Conservation (phyloP, 1,284 basidiomycete genomes). For the Irpex sp. region DNA sequence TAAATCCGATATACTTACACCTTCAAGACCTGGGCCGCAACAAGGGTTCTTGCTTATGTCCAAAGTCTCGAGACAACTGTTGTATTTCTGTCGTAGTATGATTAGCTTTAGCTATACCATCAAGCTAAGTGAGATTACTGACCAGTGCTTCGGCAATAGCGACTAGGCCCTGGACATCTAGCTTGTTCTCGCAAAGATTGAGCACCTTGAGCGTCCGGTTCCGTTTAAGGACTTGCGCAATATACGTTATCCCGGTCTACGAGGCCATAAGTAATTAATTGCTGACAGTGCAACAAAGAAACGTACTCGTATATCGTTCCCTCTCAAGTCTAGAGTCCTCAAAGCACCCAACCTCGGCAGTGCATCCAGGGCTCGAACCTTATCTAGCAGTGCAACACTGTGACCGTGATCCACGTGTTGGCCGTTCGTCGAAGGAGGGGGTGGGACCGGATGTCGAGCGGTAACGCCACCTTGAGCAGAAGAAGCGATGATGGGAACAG, state of each 20-base stretch:
- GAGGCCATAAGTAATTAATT: slow-evolving; percentile 11
- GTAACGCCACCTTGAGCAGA: slow-evolving; percentile 78
- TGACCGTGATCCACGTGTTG: slow-evolving; percentile 46
- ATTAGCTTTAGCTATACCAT: slow-evolving; percentile 1
- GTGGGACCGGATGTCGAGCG: slow-evolving; percentile 49
- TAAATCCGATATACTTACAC: slow-evolving; percentile 48
- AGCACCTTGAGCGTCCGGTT: slow-evolving; percentile 94
- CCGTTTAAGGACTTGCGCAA: slow-evolving; percentile 93
- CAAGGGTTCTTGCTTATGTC: slow-evolving; percentile 94
- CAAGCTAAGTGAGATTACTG: slow-evolving; percentile 22
- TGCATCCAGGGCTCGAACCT: slow-evolving; percentile 79
- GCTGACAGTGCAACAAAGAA: slow-evolving; percentile 7
- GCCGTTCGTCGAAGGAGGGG: slow-evolving; percentile 21
- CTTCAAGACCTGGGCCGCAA: slow-evolving; percentile 82
- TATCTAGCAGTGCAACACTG: slow-evolving; percentile 72
- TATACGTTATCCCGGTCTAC: slow-evolving; percentile 81
- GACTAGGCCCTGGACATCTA: slow-evolving; percentile 81
- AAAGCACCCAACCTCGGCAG: slow-evolving; percentile 83
- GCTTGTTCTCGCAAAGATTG: slow-evolving; percentile 91
- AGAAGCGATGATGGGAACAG: slow-evolving; percentile 70
- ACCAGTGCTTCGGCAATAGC: slow-evolving; percentile 88
- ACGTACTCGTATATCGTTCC: slow-evolving; percentile 86
- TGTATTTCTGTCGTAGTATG: slow-evolving; percentile 74
- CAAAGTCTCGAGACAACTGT: slow-evolving; percentile 89
- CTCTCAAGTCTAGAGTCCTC: slow-evolving; percentile 86